These are phyloP conservation scores for Linnemannia exigua DNA, from an alignment of 192 early-diverging fungal species.

Conservation along the genomic window DNA sequence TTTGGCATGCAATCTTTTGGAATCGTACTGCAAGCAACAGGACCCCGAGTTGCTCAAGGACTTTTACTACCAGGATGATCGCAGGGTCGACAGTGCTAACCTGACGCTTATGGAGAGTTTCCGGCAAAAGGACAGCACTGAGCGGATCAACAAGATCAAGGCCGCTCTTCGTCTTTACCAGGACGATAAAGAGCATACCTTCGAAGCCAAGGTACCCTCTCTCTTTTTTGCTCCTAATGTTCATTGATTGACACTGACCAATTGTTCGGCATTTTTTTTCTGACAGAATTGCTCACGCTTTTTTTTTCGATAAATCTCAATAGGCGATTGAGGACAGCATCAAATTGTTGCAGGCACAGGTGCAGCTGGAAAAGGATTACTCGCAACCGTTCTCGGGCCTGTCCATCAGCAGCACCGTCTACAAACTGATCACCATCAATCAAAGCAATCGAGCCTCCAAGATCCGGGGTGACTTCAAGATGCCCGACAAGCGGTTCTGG, in stretches of 20 bases:
- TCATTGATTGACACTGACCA: neutral
- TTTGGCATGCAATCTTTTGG: conserved; percentile 87
- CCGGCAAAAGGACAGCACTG: conserved; percentile 64
- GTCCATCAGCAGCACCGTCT: conserved; percentile 88
- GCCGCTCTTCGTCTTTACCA: conserved; percentile 78
- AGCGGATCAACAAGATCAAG: conserved; percentile 79
- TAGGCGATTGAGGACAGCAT: conserved; percentile 88
- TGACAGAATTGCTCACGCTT: neutral
- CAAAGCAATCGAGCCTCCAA: conserved; percentile 82
- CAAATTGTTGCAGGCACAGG: conserved; percentile 80
- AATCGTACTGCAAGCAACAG: conserved; percentile 85
- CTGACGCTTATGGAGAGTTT: conserved; percentile 67
- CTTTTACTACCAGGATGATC: conserved; percentile 98
- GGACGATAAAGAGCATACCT: conserved; percentile 75
- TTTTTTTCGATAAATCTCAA: neutral
- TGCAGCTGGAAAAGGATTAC: conserved; percentile 80
- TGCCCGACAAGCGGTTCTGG: conserved; percentile 91
- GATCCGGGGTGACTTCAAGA: conserved; percentile 85
- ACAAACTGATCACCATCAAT: conserved; percentile 81
- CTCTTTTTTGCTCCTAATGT: neutral
- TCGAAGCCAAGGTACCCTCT: conserved; percentile 86
- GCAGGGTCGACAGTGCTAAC: conserved; percentile 74
- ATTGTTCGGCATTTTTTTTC: neutral
- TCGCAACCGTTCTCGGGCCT: conserved; percentile 77
- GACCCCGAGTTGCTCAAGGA: conserved; percentile 85